Conservation (phyloP, 768 basidiomycete species). For the Xerocomus potaroensis region DNA sequence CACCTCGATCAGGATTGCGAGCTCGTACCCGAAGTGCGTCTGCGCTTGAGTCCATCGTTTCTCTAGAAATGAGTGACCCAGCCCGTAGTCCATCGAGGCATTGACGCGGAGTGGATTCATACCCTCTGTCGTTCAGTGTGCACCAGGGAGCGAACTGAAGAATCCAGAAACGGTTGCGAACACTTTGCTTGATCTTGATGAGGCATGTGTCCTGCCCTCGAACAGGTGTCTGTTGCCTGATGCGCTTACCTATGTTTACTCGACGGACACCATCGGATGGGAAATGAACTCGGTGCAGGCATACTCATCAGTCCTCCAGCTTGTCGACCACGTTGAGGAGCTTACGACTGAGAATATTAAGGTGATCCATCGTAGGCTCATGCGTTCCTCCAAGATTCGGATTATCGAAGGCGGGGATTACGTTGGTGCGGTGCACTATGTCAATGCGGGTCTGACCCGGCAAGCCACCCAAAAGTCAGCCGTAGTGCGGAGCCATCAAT, state of each 20-base stretch:
- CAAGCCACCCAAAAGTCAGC: slow-evolving; percentile 27
- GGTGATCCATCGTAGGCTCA: slow-evolving; percentile 26
- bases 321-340: slow-evolving; percentile 23
- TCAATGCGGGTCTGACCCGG: slow-evolving; percentile 30
- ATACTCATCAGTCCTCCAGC: slow-evolving; percentile 19
- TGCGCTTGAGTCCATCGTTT: neutral
- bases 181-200: slow-evolving; percentile 23
- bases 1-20: slow-evolving; percentile 27
- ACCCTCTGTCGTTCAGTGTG: slow-evolving; percentile 21
- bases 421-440: slow-evolving; percentile 18
- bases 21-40: slow-evolving; percentile 18
- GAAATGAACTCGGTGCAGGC: slow-evolving; percentile 15
- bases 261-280: neutral
- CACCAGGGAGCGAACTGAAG: slow-evolving; percentile 21
- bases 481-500: slow-evolving; percentile 29
- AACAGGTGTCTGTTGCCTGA: neutral
- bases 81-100: slow-evolving; percentile 23
- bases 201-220: slow-evolving; percentile 12
- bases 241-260: neutral
- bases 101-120: slow-evolving; percentile 26
- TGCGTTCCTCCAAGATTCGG: slow-evolving; percentile 30
- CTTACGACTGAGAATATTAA: slow-evolving; percentile 29
- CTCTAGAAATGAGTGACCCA: neutral
- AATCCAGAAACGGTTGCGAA: slow-evolving; percentile 21
- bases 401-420: slow-evolving; percentile 12